Evolutionary conservation across 129 eudicot species (phyloP).

Genomic region (Deinandra increscens): DNA sequence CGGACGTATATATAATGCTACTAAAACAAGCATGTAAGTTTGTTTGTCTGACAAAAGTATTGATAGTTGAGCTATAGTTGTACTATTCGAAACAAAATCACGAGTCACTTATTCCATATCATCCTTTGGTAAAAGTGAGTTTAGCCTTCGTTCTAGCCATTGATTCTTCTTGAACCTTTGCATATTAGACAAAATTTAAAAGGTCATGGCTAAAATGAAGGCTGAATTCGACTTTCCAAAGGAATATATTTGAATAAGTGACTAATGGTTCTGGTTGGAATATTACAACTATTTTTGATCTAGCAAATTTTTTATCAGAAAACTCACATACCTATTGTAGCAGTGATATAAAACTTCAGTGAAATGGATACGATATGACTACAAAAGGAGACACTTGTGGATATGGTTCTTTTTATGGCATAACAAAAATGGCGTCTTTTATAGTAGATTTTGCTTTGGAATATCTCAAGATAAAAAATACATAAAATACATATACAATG

Average conservation of each 20-base stretch:
- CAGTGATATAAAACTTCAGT: conserved; percentile 39
- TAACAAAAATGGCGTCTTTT: conserved; percentile 41
- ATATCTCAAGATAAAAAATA: conserved; percentile 31
- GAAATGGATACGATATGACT: conserved; percentile 45
- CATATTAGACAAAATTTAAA: neutral
- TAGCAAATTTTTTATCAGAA: conserved; percentile 34
- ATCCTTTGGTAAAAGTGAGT: no score
- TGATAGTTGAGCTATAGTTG: no score
- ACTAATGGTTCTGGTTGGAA: conserved; percentile 40
- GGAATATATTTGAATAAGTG: neutral
- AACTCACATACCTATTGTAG: conserved; percentile 28
- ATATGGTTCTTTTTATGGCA: conserved; percentile 40
- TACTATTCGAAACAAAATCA: neutral
- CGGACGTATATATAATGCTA: no score
- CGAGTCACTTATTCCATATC: neutral
- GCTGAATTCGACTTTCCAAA: conserved; percentile 9
- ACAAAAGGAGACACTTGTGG: conserved; percentile 36
- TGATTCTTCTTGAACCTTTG: neutral
- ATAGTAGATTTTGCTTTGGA: conserved; percentile 44
- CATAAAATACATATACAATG: conserved; percentile 1
- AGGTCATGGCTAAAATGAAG: conserved; percentile 11
- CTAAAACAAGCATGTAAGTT: no score
- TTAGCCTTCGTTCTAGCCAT: neutral
- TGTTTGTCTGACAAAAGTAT: no score
- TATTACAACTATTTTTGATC: conserved; percentile 33